Evolutionary conservation across 805 yeast species (phyloP).

Genomic region (Schwanniomyces pseudopolymorphus): DNA sequence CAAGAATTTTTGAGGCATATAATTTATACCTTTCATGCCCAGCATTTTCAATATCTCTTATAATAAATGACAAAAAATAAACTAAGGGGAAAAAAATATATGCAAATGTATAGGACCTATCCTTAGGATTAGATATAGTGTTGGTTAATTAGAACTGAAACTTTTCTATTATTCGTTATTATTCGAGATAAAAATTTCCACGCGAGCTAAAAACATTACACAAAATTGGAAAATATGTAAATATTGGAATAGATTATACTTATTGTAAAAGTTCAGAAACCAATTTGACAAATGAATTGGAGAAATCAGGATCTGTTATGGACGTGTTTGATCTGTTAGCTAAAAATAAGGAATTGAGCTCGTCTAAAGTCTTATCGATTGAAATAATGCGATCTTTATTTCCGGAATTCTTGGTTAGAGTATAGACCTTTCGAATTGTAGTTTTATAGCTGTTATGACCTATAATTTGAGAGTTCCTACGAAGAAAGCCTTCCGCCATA

Average conservation of each 20-base stretch:
- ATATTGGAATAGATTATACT: background rate
- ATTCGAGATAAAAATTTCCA: slow-evolving; percentile 2
- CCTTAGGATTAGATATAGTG: background rate
- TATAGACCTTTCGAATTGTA: slow-evolving; percentile 33
- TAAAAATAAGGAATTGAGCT: slow-evolving; percentile 19
- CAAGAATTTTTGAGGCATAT: slow-evolving; percentile 23
- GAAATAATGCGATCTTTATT: slow-evolving; percentile 24
- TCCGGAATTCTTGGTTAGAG: slow-evolving; percentile 34
- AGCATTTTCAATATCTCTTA: slow-evolving; percentile 3
- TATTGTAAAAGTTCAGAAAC: slow-evolving; percentile 10
- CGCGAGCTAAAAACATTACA: background rate
- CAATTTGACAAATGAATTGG: slow-evolving; percentile 15
- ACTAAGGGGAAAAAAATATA: background rate
- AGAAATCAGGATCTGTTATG: slow-evolving; percentile 11
- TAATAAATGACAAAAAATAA: background rate
- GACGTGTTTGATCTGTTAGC: slow-evolving; percentile 3
- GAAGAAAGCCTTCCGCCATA: background rate
- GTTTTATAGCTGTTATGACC: slow-evolving; percentile 29
- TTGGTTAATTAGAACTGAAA: background rate
- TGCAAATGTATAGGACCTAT: background rate
- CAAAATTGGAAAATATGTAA: background rate
- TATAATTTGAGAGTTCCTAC: slow-evolving; percentile 3
- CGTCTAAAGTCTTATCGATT: slow-evolving; percentile 28
- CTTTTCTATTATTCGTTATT: background rate
- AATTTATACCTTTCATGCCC: slow-evolving; percentile 5